These are phyloP conservation scores for Rosa persica DNA, from an alignment of 306 rosid genomes.

Conservation along the genomic window DNA sequence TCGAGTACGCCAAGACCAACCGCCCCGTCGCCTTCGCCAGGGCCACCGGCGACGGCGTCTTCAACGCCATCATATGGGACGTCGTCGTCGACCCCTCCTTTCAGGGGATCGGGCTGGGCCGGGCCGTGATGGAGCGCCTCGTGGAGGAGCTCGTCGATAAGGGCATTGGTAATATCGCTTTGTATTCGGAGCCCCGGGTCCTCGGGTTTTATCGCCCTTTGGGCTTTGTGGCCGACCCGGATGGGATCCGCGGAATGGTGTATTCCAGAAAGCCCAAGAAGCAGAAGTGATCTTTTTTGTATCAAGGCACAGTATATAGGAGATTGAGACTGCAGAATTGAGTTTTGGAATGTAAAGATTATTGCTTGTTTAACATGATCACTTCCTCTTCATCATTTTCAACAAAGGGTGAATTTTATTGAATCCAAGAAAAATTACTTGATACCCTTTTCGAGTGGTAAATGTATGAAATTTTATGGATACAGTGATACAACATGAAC, in stretches of 20 bases:
- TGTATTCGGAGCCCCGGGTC: slow-evolving; percentile 84
- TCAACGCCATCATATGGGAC: slow-evolving; percentile 93
- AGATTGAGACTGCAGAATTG: not conserved
- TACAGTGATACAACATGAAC: not conserved
- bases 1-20: slow-evolving; percentile 55
- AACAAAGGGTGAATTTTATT: not conserved
- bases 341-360: not conserved
- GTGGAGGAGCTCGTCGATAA: slow-evolving; percentile 40
- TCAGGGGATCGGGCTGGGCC: slow-evolving; percentile 85
- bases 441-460: not conserved
- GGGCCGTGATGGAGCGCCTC: slow-evolving; percentile 79
- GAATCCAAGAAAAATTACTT: not conserved
- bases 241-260: slow-evolving; percentile 85
- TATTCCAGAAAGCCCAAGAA: slow-evolving; percentile 56
- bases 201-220: slow-evolving; percentile 81
- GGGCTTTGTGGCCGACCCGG: slow-evolving; percentile 86
- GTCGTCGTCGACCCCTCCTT: slow-evolving; percentile 92
- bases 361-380: not conserved
- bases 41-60: slow-evolving; percentile 92
- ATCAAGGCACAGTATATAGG: not conserved
- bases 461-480: not conserved
- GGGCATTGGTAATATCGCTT: slow-evolving; percentile 68
- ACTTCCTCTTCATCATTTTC: not conserved
- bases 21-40: slow-evolving; percentile 81
- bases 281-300: not conserved